Conservation (phyloP, 768 basidiomycete species). For the Coprinopsis sp. region DNA sequence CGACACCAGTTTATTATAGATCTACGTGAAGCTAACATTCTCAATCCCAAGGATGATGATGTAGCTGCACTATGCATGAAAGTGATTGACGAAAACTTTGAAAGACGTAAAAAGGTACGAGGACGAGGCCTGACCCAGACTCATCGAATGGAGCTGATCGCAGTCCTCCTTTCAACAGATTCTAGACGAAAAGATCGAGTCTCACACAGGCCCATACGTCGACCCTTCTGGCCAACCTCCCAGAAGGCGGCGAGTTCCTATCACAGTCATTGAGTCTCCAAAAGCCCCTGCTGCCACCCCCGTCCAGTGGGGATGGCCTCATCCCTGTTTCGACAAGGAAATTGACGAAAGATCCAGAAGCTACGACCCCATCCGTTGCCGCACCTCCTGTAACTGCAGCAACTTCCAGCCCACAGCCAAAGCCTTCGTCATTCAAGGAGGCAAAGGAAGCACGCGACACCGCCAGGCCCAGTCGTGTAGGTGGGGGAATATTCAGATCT, state of each 20-base stretch:
- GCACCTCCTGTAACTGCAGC: neutral
- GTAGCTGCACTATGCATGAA: too few relatives aligned
- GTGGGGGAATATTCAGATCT: constrained; percentile 70
- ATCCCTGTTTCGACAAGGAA: neutral
- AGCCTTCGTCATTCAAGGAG: constrained; percentile 44
- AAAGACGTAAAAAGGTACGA: too few relatives aligned
- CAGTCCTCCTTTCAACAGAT: neutral
- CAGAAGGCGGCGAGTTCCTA: constrained; percentile 41
- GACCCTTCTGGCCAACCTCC: constrained; percentile 14
- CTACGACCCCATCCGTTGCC: neutral
- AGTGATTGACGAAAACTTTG: too few relatives aligned
- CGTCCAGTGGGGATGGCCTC: too few relatives aligned
- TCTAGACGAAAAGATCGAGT: neutral
- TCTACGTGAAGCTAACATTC: neutral
- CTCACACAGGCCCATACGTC: neutral
- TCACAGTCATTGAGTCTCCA: constrained; percentile 4
- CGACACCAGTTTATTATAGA: neutral
- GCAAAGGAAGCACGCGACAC: constrained; percentile 54
- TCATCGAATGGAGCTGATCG: too few relatives aligned
- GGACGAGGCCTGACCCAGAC: too few relatives aligned
- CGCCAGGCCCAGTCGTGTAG: constrained; percentile 41
- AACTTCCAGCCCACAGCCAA: constrained; percentile 11
- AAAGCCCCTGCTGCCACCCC: too few relatives aligned
- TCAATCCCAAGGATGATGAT: neutral
- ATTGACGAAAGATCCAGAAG: neutral